Evolutionary conservation across 192 early-diverging fungal genomes (phyloP), one percentile per base, ranked within the genome.

Genomic region (Pilobolus umbonatus): DNA sequence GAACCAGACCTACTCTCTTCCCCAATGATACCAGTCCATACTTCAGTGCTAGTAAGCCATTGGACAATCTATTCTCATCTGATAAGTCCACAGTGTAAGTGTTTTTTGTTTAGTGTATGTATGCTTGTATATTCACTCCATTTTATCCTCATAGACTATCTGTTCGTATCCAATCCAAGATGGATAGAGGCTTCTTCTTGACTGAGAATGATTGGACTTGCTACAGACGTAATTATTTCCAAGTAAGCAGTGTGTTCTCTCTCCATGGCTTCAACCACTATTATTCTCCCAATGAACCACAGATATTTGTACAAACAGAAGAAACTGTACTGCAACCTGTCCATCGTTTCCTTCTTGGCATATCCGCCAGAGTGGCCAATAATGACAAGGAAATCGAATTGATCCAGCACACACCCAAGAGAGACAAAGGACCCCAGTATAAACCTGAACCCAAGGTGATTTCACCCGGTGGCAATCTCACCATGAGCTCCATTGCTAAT

Each of bases 211-310:
- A 86, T 49, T 93, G 90, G 90, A 89, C 90, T 7, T 92, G 90
- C 66, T 93, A 93, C 63, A 75, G 90, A n/a, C 80, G 90, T 57
- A 93, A 93, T 56, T 93, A 92, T 74, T 92, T 92, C 49, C 87
- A 92, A 64, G 71, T 93, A 30, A 76, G 72, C 52, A 60, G 64
- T 39, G 56, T 75, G 15, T 88, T 85, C 65, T 66, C 44, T 0
- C 14, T 72, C 6, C 58, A 65, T 9, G 73, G 69, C 21, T 36
- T 65, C 3, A 58, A 22, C 35, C 52, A 54, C 25, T 54, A 54
- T 15, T 34, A 36, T 14, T 54, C 35, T 22, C 11, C 38, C 4
- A 34, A 32, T 24, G 52, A 54, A 10, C 32, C 52, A 38, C 78
- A 75, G 0, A 87, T 82, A 59, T 26, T 83, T 24, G 65, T 88